Evolutionary conservation across 129 eudicot species (phyloP).

Genomic region (Flaveria linearis): DNA sequence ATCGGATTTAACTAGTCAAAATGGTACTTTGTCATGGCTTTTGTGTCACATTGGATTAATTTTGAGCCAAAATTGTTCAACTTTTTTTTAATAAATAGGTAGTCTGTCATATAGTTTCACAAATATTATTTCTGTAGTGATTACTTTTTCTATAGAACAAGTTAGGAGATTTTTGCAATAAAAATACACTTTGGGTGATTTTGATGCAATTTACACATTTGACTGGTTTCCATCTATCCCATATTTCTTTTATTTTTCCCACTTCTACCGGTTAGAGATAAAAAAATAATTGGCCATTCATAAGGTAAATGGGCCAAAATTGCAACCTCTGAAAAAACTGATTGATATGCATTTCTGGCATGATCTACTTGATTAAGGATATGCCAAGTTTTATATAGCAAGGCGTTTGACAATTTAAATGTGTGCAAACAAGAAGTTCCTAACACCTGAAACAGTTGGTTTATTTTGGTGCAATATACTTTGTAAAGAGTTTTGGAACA

Average conservation of each 20-base stretch:
- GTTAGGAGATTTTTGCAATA: background rate
- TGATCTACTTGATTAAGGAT: conserved; percentile 15
- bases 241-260: background rate
- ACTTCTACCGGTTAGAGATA: background rate
- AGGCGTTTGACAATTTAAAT: background rate
- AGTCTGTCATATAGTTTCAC: background rate
- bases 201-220: background rate
- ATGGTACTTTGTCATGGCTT: background rate
- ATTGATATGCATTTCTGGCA: conserved; percentile 11
- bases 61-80: background rate
- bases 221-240: background rate
- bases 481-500: conserved; percentile 1
- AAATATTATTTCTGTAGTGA: background rate
- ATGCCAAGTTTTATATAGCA: conserved; percentile 12
- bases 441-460: background rate
- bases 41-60: background rate
- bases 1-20: conserved; percentile 6
- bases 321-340: background rate
- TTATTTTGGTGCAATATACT: conserved; percentile 14
- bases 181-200: background rate
- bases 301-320: background rate
- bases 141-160: background rate
- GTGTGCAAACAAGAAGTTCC: background rate
- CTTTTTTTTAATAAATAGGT: background rate
- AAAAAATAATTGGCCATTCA: background rate